Evolutionary conservation across 2,329 filamentous ascomycete species (phyloP).

Genomic region (Exophiala spinifera): DNA sequence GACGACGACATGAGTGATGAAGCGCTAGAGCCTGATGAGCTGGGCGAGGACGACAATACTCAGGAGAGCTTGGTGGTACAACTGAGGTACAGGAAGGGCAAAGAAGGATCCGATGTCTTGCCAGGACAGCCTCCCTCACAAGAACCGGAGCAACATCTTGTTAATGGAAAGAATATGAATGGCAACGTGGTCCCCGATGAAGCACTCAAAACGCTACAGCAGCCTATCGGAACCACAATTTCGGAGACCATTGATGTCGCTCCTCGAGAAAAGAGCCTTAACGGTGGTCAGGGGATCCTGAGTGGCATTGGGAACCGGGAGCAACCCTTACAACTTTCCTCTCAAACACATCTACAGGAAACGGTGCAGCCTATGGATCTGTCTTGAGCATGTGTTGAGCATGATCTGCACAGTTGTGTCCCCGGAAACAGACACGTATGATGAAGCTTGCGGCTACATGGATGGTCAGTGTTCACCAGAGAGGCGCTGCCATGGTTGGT

Average conservation of each 20-base stretch:
- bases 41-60: conserved; percentile 43
- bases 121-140: neutral
- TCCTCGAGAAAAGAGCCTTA: neutral
- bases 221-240: neutral
- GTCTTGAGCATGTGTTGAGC: neutral
- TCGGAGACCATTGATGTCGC: conserved; percentile 9
- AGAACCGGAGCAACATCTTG: neutral
- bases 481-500: too few relatives aligned
- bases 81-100: conserved; percentile 47
- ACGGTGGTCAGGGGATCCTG: conserved; percentile 2
- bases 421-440: too few relatives aligned
- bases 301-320: conserved; percentile 5
- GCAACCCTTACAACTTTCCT: conserved; percentile 1
- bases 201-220: neutral
- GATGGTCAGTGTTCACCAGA: too few relatives aligned
- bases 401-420: too few relatives aligned
- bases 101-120: neutral
- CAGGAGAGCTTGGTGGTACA: conserved; percentile 71
- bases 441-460: too few relatives aligned
- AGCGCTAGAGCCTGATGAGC: conserved; percentile 31
- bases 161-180: conserved; percentile 4
- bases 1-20: conserved; percentile 52
- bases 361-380: conserved; percentile 18
- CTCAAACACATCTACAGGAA: conserved; percentile 1
- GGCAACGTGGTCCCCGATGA: neutral